Conservation (phyloP, 768 basidiomycete species). For the Lactarius pseudohatsudake region DNA sequence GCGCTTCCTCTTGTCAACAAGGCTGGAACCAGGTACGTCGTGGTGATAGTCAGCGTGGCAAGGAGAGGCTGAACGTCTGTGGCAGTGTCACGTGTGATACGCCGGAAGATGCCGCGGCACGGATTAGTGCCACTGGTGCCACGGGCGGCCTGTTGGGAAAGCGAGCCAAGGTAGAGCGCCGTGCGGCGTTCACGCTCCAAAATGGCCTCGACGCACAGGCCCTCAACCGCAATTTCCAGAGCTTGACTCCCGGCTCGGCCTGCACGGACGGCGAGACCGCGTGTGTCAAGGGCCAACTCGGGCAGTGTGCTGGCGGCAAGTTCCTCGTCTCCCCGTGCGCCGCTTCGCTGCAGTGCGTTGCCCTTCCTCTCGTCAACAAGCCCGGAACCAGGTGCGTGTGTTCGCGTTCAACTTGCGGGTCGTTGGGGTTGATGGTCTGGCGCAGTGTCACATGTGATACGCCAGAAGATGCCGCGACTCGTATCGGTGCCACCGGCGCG, state of each 20-base stretch:
- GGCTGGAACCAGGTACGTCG: conserved; percentile 34
- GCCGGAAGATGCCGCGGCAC: conserved; percentile 30
- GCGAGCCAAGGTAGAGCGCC: conserved; percentile 1
- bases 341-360: conserved; percentile 28
- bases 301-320: conserved; percentile 30
- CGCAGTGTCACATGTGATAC: conserved; percentile 32
- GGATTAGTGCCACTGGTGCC: conserved; percentile 32
- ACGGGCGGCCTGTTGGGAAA: conserved; percentile 30
- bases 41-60: not conserved
- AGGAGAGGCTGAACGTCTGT: not conserved
- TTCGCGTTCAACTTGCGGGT: not conserved
- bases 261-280: conserved; percentile 38
- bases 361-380: conserved; percentile 36
- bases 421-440: not conserved
- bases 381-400: conserved; percentile 34
- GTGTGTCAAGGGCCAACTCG: conserved; percentile 26
- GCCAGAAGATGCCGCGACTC: conserved; percentile 26
- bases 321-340: conserved; percentile 29
- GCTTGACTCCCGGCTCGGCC: conserved; percentile 33
- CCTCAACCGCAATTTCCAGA: conserved; percentile 31
- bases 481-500: conserved; percentile 30
- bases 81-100: conserved; percentile 34
- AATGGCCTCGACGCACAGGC: conserved; percentile 34
- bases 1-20: conserved; percentile 37
- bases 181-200: conserved; percentile 27